phyloP scores from a whole-genome alignment of 208 protist genomes.

The Wallacemonas sp. region DNA sequence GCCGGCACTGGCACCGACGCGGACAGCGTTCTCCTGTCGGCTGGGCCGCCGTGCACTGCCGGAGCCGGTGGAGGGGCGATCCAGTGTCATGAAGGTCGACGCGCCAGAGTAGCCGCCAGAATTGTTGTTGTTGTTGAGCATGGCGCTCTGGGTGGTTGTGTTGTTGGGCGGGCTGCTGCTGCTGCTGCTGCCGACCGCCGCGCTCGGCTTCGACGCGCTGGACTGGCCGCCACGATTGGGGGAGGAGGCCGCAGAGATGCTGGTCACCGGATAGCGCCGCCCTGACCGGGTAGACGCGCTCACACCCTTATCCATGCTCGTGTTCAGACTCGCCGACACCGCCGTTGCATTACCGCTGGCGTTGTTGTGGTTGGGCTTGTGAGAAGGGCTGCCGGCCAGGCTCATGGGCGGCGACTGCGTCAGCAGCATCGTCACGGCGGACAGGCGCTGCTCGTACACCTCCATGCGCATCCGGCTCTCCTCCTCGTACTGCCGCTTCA shows the following conservation, averaged over 20 bases:
- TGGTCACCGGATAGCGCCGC: neutral
- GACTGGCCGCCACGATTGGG: too few species aligned
- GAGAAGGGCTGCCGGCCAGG: neutral
- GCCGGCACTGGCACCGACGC: neutral
- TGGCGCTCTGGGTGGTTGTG: neutral
- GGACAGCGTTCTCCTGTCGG: neutral
- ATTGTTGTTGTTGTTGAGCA: neutral
- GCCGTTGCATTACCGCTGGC: neutral
- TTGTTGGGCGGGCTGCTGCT: neutral
- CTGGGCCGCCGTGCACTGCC: neutral
- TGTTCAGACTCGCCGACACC: neutral
- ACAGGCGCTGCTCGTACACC: conserved; percentile 51
- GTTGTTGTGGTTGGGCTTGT: neutral
- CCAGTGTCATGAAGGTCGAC: neutral
- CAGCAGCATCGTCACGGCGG: conserved; percentile 30
- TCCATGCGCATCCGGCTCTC: conserved; percentile 52
- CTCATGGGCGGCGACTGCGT: neutral
- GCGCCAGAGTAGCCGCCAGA: neutral
- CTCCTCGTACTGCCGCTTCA: conserved; percentile 53
- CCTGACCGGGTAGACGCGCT: neutral
- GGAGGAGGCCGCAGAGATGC: neutral
- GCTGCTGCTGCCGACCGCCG: neutral
- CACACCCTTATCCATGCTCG: neutral
- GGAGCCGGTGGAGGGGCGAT: neutral
- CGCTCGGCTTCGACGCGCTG: neutral